Evolutionary conservation across 2,329 filamentous ascomycete genomes (phyloP).

Genomic region (Ascochyta clinopodiicola): DNA sequence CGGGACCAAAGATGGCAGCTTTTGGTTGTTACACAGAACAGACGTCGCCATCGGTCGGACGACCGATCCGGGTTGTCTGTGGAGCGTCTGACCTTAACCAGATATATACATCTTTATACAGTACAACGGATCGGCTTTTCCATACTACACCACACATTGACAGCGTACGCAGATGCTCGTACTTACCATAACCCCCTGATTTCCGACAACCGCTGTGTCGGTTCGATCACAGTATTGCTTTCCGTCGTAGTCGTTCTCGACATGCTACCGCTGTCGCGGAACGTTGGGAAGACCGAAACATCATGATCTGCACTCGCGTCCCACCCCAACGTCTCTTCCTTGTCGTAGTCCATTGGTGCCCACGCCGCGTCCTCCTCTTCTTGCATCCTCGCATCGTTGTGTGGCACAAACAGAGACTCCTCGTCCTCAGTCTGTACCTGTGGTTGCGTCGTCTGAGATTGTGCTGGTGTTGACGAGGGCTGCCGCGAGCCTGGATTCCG

Average conservation of each 20-base stretch:
- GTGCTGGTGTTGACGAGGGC: conserved; percentile 20
- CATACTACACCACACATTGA: not conserved
- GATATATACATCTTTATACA: not conserved
- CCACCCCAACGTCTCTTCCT: conserved; percentile 75
- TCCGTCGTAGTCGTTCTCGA: conserved; percentile 34
- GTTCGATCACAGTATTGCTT: conserved; percentile 61
- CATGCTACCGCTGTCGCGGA: conserved; percentile 50
- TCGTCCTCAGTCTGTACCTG: conserved; percentile 60
- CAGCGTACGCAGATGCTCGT: not conserved
- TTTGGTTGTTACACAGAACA: too few species aligned
- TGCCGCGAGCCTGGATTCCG: conserved; percentile 38
- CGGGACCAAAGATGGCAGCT: too few species aligned
- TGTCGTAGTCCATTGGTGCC: conserved; percentile 73
- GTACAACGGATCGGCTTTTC: too few species aligned
- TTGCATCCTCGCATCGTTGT: conserved; percentile 60
- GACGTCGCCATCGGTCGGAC: too few species aligned
- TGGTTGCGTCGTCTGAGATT: conserved; percentile 12
- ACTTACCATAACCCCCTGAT: conserved; percentile 45
- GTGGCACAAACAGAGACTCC: conserved; percentile 74
- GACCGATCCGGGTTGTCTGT: not conserved
- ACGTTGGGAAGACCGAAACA: conserved; percentile 50
- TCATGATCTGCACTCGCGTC: conserved; percentile 67
- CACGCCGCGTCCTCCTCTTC: conserved; percentile 70
- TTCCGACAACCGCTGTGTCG: conserved; percentile 76
- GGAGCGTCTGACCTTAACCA: not conserved